Evolutionary conservation across 768 basidiomycete genomes (phyloP).

Genomic region (Leccinellum luteum): DNA sequence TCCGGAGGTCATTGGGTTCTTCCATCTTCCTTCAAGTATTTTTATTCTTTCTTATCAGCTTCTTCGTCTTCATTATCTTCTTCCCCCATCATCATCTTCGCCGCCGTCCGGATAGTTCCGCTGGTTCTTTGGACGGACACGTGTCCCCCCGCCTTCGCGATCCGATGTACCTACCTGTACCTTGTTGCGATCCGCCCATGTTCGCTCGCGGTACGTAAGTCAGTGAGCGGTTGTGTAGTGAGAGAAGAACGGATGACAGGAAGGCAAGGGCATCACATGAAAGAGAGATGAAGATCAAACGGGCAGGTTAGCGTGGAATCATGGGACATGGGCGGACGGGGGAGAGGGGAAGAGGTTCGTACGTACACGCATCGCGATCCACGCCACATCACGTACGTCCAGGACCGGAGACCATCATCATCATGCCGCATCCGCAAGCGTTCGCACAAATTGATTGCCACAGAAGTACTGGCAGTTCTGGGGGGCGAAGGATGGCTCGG

Average conservation of each 20-base stretch:
- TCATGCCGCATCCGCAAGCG: neutral
- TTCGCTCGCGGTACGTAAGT: neutral
- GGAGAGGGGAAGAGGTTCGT: neutral
- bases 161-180: neutral
- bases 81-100: neutral
- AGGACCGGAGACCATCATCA: neutral
- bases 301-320: too few species aligned
- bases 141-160: neutral
- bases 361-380: neutral
- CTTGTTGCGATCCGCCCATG: neutral
- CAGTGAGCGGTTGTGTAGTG: too few species aligned
- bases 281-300: too few species aligned
- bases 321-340: too few species aligned
- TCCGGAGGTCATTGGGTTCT: too few species aligned
- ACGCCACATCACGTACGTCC: neutral
- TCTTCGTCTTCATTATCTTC: neutral
- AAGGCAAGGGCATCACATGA: too few species aligned
- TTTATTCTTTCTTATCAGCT: neutral
- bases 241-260: neutral
- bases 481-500: too few species aligned
- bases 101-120: neutral
- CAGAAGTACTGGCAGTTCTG: neutral
- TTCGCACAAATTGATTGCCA: neutral
- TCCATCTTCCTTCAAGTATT: too few species aligned
- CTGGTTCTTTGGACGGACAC: neutral